These are phyloP conservation scores for Coniella lustricola DNA, from an alignment of 2,329 filamentous ascomycete genomes.

Conservation along the genomic window DNA sequence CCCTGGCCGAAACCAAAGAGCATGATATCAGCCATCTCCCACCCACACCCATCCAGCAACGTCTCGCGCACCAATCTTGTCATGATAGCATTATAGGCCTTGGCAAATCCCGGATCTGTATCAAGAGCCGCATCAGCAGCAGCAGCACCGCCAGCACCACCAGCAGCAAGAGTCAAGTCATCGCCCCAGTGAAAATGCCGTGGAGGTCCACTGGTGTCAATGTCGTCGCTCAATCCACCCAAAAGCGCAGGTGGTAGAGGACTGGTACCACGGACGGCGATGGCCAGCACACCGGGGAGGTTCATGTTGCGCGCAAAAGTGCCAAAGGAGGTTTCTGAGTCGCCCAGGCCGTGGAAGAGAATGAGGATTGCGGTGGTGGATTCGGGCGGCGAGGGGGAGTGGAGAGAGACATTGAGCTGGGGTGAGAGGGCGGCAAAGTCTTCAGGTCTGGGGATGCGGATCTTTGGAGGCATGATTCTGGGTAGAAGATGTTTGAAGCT, in stretches of 20 bases:
- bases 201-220: constrained; percentile 15
- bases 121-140: constrained; percentile 41
- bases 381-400: constrained; percentile 48
- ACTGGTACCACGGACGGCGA: constrained; percentile 65
- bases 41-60: constrained; percentile 51
- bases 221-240: constrained; percentile 27
- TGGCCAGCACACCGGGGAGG: constrained; percentile 69
- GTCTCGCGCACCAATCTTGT: constrained; percentile 43
- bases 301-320: constrained; percentile 60
- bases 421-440: constrained; percentile 42
- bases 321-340: constrained; percentile 62
- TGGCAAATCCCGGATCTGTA: constrained; percentile 53
- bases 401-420: constrained; percentile 36
- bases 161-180: constrained; percentile 48
- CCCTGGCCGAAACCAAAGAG: constrained; percentile 64
- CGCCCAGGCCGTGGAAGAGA: constrained; percentile 79
- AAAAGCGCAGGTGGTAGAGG: constrained; percentile 62
- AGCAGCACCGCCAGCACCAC: constrained; percentile 23
- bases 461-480: constrained; percentile 38
- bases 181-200: constrained; percentile 60
- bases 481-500: no score
- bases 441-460: constrained; percentile 40
- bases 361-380: constrained; percentile 68
- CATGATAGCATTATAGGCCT: constrained; percentile 39
- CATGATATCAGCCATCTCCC: constrained; percentile 51